Percentiles rank a stretch among this genome's conserved stretches.
phyloP scores from a whole-genome alignment of 495 filamentous ascomycete species.

The Friedmanniomyces endolithicus region DNA sequence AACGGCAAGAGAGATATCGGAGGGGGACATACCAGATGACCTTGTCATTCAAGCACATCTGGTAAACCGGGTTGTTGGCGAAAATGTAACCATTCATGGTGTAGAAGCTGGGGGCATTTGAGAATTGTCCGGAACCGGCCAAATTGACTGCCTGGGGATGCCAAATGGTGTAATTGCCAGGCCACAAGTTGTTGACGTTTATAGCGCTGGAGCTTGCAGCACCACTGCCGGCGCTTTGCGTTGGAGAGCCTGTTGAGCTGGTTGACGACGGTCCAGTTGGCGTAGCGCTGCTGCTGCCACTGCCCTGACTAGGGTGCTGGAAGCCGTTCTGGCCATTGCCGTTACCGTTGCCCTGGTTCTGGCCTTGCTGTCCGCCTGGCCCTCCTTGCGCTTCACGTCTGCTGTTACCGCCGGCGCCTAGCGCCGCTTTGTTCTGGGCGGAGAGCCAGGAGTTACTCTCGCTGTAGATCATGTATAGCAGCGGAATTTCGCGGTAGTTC shows the following conservation, averaged over 20 bases:
- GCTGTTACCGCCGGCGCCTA: neutral
- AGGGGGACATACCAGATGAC: constrained; percentile 10
- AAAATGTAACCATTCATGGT: constrained; percentile 20
- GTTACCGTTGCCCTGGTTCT: neutral
- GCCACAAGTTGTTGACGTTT: constrained; percentile 4
- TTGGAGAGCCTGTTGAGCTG: neutral
- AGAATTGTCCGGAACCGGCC: constrained; percentile 1
- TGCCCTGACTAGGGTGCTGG: neutral
- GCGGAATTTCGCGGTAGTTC: constrained; percentile 15
- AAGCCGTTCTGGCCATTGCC: neutral
- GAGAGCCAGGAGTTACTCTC: constrained; percentile 18
- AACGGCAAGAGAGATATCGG: neutral
- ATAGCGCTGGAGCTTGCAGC: neutral
- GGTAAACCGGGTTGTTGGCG: constrained; percentile 14
- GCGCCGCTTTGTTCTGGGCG: neutral
- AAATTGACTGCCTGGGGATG: constrained; percentile 13
- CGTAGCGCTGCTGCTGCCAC: neutral
- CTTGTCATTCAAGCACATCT: constrained; percentile 18
- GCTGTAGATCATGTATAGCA: constrained; percentile 14
- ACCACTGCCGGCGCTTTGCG: neutral
- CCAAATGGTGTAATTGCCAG: constrained; percentile 11
- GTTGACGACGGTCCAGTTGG: neutral
- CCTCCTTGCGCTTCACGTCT: neutral
- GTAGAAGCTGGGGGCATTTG: constrained; percentile 8
- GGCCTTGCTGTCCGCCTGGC: neutral